Evolutionary conservation across 2,329 filamentous ascomycete genomes (phyloP), one percentile per base, ranked within the genome.

Genomic region (Volutella citrinella): DNA sequence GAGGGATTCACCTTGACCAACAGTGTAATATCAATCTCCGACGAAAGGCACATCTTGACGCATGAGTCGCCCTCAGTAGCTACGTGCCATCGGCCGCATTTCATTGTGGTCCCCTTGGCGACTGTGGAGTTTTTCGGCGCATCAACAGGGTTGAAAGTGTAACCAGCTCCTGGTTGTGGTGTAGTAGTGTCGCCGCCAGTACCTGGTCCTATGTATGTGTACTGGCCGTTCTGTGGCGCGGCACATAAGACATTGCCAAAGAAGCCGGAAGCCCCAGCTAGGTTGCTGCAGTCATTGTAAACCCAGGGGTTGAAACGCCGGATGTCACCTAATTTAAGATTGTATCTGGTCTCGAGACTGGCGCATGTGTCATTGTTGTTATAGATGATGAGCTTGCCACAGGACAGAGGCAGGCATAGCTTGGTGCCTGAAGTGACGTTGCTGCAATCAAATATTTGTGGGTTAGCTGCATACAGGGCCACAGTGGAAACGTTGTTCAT

Each of bases 1-100:
- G 39, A 39, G 11, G 32, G 32, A 19, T 42, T 42, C 10, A 23
- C 33, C 19, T 10, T 36, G 21, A 42, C 28, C 20, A 42, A 29
- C 19, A 42, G 25, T 13, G 35, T 27, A 12, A 42, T 42, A 26
- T 39, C 25, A 18, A 42, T 39, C 24, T 26, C 30, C 8, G 27
- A 19, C 20, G 31, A 21, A 21, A 41, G 35, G 26, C 38, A 41
- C n/a, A n/a, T n/a, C n/a, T n/a, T n/a, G 28, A 38, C 35, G 16
- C 32, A 42, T 7, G 29, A 13, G 14, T 39, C 29, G 12, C 19
- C 27, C 15, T 37, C 13, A 5, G 10, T 10, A n/a, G 21, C 30
- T 7, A 22, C 32, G 14, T 40, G 19, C 17, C 23, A 36, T 18
- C 24, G 28, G 12, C 33, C 36, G 10, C 30, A 38, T 10, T 26